Percentiles rank a stretch among this genome's conserved stretches.
Evolutionary conservation across 805 yeast species (phyloP).

Genomic region (Nakazawaea anatomiae): DNA sequence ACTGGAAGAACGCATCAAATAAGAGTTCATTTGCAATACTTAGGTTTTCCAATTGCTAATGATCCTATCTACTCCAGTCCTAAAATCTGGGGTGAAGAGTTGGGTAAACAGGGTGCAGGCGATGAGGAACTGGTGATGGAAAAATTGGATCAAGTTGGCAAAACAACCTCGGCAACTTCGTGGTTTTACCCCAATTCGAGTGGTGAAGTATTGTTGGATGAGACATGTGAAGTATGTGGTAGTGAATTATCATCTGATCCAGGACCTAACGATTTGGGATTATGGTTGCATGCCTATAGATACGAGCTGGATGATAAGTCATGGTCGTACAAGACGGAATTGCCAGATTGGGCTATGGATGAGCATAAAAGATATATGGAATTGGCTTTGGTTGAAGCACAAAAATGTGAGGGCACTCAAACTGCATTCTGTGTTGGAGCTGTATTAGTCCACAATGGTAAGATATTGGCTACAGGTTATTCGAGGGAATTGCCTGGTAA

Average conservation of each 20-base stretch:
- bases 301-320: slow-evolving; percentile 51
- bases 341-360: slow-evolving; percentile 78
- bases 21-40: slow-evolving; percentile 81
- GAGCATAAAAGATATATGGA: slow-evolving; percentile 61
- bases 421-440: slow-evolving; percentile 97
- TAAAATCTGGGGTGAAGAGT: slow-evolving; percentile 67
- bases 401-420: slow-evolving; percentile 71
- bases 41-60: slow-evolving; percentile 89
- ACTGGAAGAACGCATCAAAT: slow-evolving; percentile 97
- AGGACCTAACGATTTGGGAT: slow-evolving; percentile 75
- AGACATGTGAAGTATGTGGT: slow-evolving; percentile 60
- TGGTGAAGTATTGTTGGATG: slow-evolving; percentile 65
- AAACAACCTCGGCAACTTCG: slow-evolving; percentile 56
- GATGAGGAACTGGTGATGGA: slow-evolving; percentile 38
- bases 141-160: slow-evolving; percentile 62
- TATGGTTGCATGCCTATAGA: slow-evolving; percentile 88
- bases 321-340: slow-evolving; percentile 73
- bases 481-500: slow-evolving; percentile 91
- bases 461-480: slow-evolving; percentile 73
- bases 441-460: slow-evolving; percentile 60
- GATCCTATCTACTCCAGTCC: slow-evolving; percentile 87
- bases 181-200: slow-evolving; percentile 54
- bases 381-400: slow-evolving; percentile 71
- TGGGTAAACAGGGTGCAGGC: slow-evolving; percentile 60
- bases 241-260: slow-evolving; percentile 80